These are phyloP conservation scores for Gyromitra esculenta DNA, from an alignment of 2,329 filamentous ascomycete genomes.

Conservation along the genomic window DNA sequence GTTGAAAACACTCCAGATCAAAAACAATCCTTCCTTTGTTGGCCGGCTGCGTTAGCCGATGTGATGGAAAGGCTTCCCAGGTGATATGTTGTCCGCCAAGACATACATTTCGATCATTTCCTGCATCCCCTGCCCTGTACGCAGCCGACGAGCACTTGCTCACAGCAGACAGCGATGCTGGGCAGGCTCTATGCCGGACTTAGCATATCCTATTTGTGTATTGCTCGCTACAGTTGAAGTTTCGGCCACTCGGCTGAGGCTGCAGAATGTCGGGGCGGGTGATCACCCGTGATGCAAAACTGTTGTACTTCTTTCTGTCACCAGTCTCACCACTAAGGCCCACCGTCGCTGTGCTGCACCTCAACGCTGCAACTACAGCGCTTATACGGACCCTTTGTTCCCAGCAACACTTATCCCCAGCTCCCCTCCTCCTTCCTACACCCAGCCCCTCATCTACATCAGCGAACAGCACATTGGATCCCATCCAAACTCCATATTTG, in stretches of 20 bases:
- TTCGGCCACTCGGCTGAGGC: background rate
- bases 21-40: too few relatives aligned
- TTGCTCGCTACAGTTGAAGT: background rate
- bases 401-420: background rate
- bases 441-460: too few relatives aligned
- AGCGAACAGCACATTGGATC: too few relatives aligned
- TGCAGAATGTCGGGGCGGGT: background rate
- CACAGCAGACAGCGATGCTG: background rate
- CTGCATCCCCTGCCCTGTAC: too few relatives aligned
- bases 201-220: background rate
- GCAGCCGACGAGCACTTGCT: background rate
- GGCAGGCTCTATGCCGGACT: background rate
- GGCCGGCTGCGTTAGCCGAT: too few relatives aligned
- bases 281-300: background rate
- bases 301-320: background rate
- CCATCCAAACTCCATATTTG: too few relatives aligned
- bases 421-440: too few relatives aligned
- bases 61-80: too few relatives aligned
- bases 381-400: background rate
- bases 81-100: background rate
- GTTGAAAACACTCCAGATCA: too few relatives aligned
- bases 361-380: too few relatives aligned
- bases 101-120: background rate
- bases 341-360: background rate
- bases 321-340: too few relatives aligned